A percentile compares a stretch with the other conserved stretches of the same genome.
phyloP scores from a whole-genome alignment of 352 stramenopile species.

The Blastocystis hominis region DNA sequence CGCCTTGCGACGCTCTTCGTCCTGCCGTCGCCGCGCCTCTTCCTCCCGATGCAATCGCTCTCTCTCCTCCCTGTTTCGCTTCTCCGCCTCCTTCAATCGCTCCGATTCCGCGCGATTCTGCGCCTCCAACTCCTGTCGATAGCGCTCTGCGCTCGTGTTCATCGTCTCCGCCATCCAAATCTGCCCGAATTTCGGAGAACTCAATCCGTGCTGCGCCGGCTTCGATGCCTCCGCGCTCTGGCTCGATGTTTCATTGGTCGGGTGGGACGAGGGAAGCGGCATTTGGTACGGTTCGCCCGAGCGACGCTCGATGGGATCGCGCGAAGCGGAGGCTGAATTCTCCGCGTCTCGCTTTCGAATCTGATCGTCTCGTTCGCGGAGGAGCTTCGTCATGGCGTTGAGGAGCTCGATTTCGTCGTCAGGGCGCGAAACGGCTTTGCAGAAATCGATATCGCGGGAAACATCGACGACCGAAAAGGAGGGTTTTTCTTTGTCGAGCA shows the following conservation, averaged over 20 bases:
- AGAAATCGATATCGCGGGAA: background rate
- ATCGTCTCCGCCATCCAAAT: background rate
- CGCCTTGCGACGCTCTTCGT: background rate
- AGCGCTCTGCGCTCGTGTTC: background rate
- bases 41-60: background rate
- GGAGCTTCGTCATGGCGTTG: background rate
- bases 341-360: background rate
- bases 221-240: background rate
- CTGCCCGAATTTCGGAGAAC: background rate
- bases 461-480: slow-evolving; percentile 6
- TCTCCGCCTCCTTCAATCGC: background rate
- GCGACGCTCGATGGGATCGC: background rate
- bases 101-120: background rate
- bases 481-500: slow-evolving; percentile 1
- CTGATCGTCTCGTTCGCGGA: background rate
- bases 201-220: background rate
- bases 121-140: background rate
- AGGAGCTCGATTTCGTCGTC: background rate
- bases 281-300: background rate
- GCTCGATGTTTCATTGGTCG: no score
- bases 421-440: background rate
- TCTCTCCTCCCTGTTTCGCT: background rate
- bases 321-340: background rate
- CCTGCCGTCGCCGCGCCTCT: background rate
- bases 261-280: background rate